Evolutionary conservation across 345 rosid species (phyloP).

Genomic region (Eucalyptus paniculata): DNA sequence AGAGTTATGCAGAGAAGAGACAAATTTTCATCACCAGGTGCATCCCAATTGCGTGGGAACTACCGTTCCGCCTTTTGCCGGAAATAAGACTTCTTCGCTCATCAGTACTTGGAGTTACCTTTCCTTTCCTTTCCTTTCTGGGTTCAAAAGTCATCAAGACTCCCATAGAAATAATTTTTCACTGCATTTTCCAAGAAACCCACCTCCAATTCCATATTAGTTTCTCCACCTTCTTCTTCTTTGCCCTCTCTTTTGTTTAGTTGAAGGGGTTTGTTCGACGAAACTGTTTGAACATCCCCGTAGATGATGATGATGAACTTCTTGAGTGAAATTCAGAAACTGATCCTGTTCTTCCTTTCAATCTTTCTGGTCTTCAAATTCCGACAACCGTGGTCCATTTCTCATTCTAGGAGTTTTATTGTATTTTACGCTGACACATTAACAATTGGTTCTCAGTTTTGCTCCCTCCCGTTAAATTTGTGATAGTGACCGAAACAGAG

Average conservation of each 20-base stretch:
- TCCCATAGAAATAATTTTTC: not conserved
- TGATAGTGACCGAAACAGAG: not conserved
- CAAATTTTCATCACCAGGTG: not conserved
- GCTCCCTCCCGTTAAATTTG: not conserved
- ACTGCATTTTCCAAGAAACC: not conserved
- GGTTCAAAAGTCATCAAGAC: not conserved
- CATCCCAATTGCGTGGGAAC: not conserved
- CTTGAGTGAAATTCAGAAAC: not conserved
- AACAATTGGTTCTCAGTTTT: not conserved
- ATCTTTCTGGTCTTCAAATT: not conserved
- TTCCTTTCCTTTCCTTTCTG: not conserved
- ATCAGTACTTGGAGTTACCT: not conserved
- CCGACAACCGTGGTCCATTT: not conserved
- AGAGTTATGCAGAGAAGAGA: not conserved
- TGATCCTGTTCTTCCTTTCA: not conserved
- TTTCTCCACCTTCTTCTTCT: not conserved
- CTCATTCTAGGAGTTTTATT: not conserved
- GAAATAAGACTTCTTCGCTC: not conserved
- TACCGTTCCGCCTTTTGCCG: not conserved
- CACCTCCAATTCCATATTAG: not conserved
- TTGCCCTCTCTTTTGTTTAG: not conserved
- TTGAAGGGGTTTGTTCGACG: not conserved
- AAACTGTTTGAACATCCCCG: not conserved
- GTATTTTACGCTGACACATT: not conserved
- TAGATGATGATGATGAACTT: too few relatives aligned